Base-by-base conservation (phyloP, 192 early-diverging fungal species). In the Rhizoclosmatium globosum region DNA sequence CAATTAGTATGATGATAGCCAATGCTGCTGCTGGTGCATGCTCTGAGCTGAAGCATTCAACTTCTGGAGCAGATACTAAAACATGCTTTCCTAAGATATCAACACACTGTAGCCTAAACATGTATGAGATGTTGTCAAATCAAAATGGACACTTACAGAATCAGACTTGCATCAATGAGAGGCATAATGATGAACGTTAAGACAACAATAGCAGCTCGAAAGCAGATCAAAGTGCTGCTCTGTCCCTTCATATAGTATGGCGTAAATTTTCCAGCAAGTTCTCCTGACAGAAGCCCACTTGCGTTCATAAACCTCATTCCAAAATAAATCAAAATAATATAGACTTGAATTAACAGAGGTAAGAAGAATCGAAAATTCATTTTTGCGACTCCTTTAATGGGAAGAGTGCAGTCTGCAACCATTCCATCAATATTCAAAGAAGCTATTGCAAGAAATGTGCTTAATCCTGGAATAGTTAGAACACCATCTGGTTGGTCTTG, bases 181-280 rank as follows among this genome's bases (percentile, higher is more conserved):
- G 78, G 78, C 78, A 79, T 79, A 13, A 79, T 42, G 41, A 73
- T 70, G 43, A 79, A 73, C 1, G 70, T 73, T 15, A 79, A 42
- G 7, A 79, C 70, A 45, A 61, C 61, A 41, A 61, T 47, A 4
- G 67, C 41, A 6, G 69, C 68, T 4, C 70, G 23, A n/a, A 79
- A 73, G 46, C 64, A 79, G 56, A 79, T 79, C 19, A 73, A 47
- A 39, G 43, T 69, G n/a, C 64, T 4, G 17, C 38, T 17, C 42
- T 79, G 78, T 2, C 70, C 78, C 39, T 65, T 38, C 69, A 79
- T 62, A 46, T 73, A 79, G 41, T 73, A 79, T 38, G 78, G 78
- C 3, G 70, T 73, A 19, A 72, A 50, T 53, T 43, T 60, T 4
- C 41, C 64, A 9, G 42, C 19, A 31, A 39, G 15, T 41, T 41